Evolutionary conservation across 805 yeast genomes (phyloP).

Genomic region (Kluyveromyces nonfermentans): DNA sequence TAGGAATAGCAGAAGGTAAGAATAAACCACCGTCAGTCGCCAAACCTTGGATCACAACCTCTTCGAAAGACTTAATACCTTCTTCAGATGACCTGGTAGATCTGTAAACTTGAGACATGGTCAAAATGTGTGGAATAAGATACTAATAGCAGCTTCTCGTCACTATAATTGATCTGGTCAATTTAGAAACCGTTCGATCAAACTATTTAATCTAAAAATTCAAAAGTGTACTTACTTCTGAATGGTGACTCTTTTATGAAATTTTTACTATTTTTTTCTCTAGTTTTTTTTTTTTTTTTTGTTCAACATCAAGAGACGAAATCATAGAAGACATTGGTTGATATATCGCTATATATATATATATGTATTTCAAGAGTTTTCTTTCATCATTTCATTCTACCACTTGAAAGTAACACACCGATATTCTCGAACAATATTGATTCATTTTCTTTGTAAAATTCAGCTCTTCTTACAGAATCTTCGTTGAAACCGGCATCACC

Average conservation of each 20-base stretch:
- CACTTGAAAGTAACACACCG: constrained; percentile 51
- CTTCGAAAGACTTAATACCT: constrained; percentile 60
- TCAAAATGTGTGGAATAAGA: neutral
- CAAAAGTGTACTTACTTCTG: too few species aligned
- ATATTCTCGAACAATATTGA: constrained; percentile 72
- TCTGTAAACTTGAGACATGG: constrained; percentile 53
- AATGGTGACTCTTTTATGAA: constrained; percentile 1
- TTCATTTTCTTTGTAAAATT: constrained; percentile 59
- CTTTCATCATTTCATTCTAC: constrained; percentile 21
- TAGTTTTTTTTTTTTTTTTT: too few species aligned
- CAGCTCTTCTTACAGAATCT: constrained; percentile 76
- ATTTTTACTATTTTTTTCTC: neutral
- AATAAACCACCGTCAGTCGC: constrained; percentile 97
- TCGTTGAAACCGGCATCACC: constrained; percentile 89
- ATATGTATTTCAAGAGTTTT: constrained; percentile 3
- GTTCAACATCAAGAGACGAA: neutral
- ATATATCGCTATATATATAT: neutral
- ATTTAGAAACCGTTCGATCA: neutral
- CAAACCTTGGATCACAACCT: constrained; percentile 78
- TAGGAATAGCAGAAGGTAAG: constrained; percentile 76
- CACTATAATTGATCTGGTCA: neutral
- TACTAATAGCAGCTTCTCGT: neutral
- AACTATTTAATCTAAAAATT: too few species aligned
- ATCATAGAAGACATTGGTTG: neutral
- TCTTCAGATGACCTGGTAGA: constrained; percentile 60